Evolutionary conservation across 345 rosid genomes (phyloP), one percentile per base, ranked within the genome.

Genomic region (Acer saccharum): DNA sequence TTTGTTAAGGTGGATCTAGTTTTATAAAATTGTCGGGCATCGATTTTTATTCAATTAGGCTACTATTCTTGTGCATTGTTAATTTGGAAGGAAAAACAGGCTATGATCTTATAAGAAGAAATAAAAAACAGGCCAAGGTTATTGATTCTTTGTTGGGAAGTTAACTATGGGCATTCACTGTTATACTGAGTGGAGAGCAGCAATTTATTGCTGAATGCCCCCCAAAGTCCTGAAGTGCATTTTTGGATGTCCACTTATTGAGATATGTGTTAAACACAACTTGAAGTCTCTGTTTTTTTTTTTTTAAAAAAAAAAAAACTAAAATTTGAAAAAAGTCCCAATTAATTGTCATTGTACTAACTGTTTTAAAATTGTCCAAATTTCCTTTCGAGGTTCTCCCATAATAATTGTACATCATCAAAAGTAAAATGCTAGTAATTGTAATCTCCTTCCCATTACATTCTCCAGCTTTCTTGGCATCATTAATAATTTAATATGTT

Each of bases 221-320:
- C 25, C 39, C 29, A 17, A 43, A 54, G 63, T 61, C 35, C 58
- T n/a, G 10, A 54, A 65, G 32, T 12, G 17, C 16, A 21, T 3
- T 29, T 39, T 66, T 65, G 39, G 17, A 35, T 46, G 50, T 54
- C 9, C 44, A 27, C 35, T 46, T n/a, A 17, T 58, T 25, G 60
- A 61, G 65, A 68, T 50, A 50, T 67, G 23, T 60, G 77, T 55
- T 20, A 67, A 67, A 66, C 58, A 35, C 20, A 60, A 55, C 21
- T 61, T 65, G 17, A 64, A 23, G 17, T 69, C 21, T 48, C 17
- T 13, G 4, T 46, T 58, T 32, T 3, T 32, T 32, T 4, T 0
- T 35, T 35, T 35, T 35, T 21, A 29, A 29, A 29, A 29, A 60
- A 61, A 29, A 29, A 29, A 29, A 60, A 61, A 41, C 3, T n/a